These are phyloP conservation scores for Yamadazyma conglobata DNA, from an alignment of 1,139 yeast species.

Conservation along the genomic window DNA sequence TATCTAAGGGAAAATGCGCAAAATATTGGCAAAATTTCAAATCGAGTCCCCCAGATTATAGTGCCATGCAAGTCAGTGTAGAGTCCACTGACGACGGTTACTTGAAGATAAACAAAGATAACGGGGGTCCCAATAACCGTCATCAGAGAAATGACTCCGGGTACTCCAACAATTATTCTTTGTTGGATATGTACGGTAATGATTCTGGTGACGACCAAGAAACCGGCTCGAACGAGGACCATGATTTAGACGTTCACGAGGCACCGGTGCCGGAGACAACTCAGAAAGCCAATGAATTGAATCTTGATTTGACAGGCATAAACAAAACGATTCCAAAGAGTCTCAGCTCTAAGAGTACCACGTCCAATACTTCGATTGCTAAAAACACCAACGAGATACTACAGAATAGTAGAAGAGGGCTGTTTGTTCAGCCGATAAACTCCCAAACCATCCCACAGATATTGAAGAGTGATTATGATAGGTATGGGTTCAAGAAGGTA, in stretches of 20 bases:
- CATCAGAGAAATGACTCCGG: constrained; percentile 7
- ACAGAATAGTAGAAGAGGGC: constrained; percentile 11
- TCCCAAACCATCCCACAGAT: constrained; percentile 14
- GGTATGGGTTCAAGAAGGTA: constrained; percentile 81
- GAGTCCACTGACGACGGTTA: neutral
- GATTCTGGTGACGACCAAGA: constrained; percentile 16
- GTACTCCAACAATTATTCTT: constrained; percentile 34
- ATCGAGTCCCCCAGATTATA: neutral
- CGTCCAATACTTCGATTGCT: no score
- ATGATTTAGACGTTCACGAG: no score
- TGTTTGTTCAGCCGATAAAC: constrained; percentile 15
- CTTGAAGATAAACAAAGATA: constrained; percentile 2
- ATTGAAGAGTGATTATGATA: constrained; percentile 50
- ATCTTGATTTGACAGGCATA: no score
- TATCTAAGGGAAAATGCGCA: neutral
- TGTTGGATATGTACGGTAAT: constrained; percentile 25
- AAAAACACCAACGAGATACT: constrained; percentile 7
- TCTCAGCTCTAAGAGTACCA: no score
- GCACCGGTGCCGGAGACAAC: no score
- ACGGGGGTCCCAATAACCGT: neutral
- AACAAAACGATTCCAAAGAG: no score
- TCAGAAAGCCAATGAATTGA: no score
- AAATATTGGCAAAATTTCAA: no score
- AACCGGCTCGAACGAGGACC: no score
- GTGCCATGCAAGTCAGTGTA: constrained; percentile 2